Evolutionary conservation across 768 basidiomycete genomes (phyloP).

Genomic region (Hericium rajendrae): DNA sequence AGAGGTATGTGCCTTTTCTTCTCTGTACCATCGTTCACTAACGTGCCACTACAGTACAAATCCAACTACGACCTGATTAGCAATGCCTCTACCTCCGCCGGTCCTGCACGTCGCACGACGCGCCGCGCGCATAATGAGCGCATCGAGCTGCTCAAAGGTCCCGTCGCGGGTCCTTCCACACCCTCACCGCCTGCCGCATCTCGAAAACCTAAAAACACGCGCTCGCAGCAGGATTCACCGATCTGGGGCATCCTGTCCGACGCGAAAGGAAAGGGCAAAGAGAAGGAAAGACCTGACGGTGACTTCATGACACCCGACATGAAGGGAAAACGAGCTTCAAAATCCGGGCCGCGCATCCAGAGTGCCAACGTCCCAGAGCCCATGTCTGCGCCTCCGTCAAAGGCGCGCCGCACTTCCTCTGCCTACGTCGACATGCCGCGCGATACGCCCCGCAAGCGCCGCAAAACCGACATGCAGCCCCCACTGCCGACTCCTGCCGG

Average conservation of each 20-base stretch:
- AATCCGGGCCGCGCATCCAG: no score
- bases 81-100: constrained; percentile 30
- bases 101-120: constrained; percentile 45
- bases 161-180: constrained; percentile 18
- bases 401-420: no score
- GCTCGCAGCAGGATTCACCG: constrained; percentile 15
- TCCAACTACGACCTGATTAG: constrained; percentile 51
- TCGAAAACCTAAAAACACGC: constrained; percentile 6
- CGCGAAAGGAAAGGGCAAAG: constrained; percentile 24
- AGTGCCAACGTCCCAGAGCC: no score
- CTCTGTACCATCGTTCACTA: background rate
- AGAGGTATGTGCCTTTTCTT: constrained; percentile 39
- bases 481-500: background rate
- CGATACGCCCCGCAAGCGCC: constrained; percentile 8
- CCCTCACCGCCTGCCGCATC: constrained; percentile 1
- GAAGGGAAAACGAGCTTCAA: background rate
- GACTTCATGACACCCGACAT: background rate
- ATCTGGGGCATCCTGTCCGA: constrained; percentile 24
- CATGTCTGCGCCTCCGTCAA: no score
- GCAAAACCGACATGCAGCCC: constrained; percentile 6
- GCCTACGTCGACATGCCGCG: background rate
- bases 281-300: constrained; percentile 2
- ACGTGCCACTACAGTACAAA: constrained; percentile 39
- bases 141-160: constrained; percentile 31
- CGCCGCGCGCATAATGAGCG: constrained; percentile 49